Evolutionary conservation across 805 yeast genomes (phyloP).

Genomic region (Suhomyces kilbournensis): DNA sequence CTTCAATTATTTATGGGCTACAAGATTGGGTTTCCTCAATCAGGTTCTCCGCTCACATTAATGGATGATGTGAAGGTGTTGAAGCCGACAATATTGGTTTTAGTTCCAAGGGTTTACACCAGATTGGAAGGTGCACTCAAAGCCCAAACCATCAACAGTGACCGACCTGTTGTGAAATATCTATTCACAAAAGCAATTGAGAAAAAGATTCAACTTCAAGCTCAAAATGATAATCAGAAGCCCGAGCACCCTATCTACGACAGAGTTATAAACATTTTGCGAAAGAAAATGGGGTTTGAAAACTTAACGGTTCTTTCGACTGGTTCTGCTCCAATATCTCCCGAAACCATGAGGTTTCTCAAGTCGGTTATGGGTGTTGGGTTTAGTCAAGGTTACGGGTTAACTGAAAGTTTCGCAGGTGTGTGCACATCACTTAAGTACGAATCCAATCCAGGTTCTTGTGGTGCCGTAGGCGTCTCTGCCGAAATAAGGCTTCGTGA

Average conservation of each 20-base stretch:
- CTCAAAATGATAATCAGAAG: slow-evolving; percentile 17
- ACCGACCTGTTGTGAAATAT: slow-evolving; percentile 26
- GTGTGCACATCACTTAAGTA: slow-evolving; percentile 35
- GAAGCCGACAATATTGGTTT: slow-evolving; percentile 25
- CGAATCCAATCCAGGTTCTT: slow-evolving; percentile 52
- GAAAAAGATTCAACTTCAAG: slow-evolving; percentile 22
- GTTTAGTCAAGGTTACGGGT: slow-evolving; percentile 71
- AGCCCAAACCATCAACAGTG: slow-evolving; percentile 40
- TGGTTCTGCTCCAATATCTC: slow-evolving; percentile 71
- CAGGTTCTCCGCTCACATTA: slow-evolving; percentile 25
- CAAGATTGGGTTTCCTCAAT: slow-evolving; percentile 29
- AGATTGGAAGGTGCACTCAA: slow-evolving; percentile 50
- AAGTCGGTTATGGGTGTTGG: slow-evolving; percentile 59
- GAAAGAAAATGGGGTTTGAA: slow-evolving; percentile 35
- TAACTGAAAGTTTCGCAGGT: slow-evolving; percentile 65
- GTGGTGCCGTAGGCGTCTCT: slow-evolving; percentile 58
- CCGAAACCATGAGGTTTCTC: slow-evolving; percentile 58
- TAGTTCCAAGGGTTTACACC: slow-evolving; percentile 36
- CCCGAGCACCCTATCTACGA: slow-evolving; percentile 33
- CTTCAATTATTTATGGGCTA: slow-evolving; percentile 14
- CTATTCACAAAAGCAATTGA: slow-evolving; percentile 30
- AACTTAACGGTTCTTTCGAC: slow-evolving; percentile 25
- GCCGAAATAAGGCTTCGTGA: slow-evolving; percentile 55
- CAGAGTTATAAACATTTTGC: slow-evolving; percentile 24
- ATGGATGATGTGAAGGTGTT: slow-evolving; percentile 29